Evolutionary conservation across 2,329 filamentous ascomycete species (phyloP).

Genomic region (Zasmidium citrigriseum): DNA sequence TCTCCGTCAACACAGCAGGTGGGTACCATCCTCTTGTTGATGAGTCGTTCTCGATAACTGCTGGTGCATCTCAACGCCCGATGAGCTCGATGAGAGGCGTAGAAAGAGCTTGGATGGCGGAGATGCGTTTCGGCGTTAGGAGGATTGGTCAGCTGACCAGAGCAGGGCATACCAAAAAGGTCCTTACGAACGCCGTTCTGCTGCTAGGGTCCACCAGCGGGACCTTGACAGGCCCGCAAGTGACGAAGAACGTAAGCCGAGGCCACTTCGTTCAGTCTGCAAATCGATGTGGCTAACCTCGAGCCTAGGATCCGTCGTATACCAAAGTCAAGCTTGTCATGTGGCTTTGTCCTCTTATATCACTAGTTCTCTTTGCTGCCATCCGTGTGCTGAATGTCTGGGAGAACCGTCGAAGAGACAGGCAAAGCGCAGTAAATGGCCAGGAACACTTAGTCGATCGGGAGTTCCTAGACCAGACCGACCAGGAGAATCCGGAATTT

Average conservation of each 20-base stretch:
- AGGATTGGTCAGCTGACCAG: too few species aligned
- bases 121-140: too few species aligned
- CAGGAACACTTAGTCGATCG: not conserved
- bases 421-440: not conserved
- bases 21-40: too few species aligned
- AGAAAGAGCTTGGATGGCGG: not conserved
- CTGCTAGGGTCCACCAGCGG: constrained; percentile 52
- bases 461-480: constrained; percentile 21
- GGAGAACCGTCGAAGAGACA: constrained; percentile 40
- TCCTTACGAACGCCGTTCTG: constrained; percentile 62
- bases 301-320: constrained; percentile 20
- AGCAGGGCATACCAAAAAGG: constrained; percentile 63
- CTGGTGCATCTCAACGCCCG: too few species aligned
- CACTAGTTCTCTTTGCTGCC: constrained; percentile 32
- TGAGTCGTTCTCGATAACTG: too few species aligned
- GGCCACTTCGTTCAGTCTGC: not conserved
- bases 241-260: not conserved
- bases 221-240: constrained; percentile 41
- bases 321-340: constrained; percentile 36
- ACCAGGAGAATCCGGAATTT: constrained; percentile 27
- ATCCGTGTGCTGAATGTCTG: constrained; percentile 44
- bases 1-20: not conserved
- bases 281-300: constrained; percentile 32
- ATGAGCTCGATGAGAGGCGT: too few species aligned
- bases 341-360: constrained; percentile 45